A percentile compares a stretch with the other conserved stretches of the same genome.
Evolutionary conservation across 148 eudicot species (phyloP).

Genomic region (Chenopodium quinoa): DNA sequence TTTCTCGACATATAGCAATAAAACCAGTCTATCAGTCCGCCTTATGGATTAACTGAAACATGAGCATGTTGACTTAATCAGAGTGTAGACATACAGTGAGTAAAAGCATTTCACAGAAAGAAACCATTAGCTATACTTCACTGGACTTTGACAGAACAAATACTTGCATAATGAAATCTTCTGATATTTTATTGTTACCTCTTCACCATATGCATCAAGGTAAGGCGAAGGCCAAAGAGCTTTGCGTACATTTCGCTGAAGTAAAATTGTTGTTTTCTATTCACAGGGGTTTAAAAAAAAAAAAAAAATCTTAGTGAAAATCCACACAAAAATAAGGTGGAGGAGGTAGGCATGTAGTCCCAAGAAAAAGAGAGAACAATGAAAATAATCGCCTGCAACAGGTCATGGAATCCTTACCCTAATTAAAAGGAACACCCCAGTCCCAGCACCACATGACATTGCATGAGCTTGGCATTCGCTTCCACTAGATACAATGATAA

Average conservation of each 20-base stretch:
- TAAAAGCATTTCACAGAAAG: neutral
- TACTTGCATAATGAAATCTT: neutral
- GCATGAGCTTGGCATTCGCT: slow-evolving; percentile 76
- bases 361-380: neutral
- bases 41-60: neutral
- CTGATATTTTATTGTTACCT: slow-evolving; percentile 59
- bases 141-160: neutral
- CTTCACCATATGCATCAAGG: slow-evolving; percentile 96
- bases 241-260: slow-evolving; percentile 87
- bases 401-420: slow-evolving; percentile 45
- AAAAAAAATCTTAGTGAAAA: neutral
- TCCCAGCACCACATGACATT: slow-evolving; percentile 82
- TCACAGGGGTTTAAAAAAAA: neutral
- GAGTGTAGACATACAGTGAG: neutral
- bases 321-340: neutral
- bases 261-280: slow-evolving; percentile 83
- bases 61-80: neutral
- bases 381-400: neutral
- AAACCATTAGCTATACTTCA: neutral
- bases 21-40: neutral
- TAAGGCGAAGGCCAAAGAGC: slow-evolving; percentile 94
- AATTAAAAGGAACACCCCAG: slow-evolving; percentile 75
- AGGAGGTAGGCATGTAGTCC: neutral
- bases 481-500: slow-evolving; percentile 40
- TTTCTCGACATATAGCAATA: neutral